These are phyloP conservation scores for Lasiosphaeria hispida DNA, from an alignment of 495 filamentous ascomycete genomes.

Conservation along the genomic window DNA sequence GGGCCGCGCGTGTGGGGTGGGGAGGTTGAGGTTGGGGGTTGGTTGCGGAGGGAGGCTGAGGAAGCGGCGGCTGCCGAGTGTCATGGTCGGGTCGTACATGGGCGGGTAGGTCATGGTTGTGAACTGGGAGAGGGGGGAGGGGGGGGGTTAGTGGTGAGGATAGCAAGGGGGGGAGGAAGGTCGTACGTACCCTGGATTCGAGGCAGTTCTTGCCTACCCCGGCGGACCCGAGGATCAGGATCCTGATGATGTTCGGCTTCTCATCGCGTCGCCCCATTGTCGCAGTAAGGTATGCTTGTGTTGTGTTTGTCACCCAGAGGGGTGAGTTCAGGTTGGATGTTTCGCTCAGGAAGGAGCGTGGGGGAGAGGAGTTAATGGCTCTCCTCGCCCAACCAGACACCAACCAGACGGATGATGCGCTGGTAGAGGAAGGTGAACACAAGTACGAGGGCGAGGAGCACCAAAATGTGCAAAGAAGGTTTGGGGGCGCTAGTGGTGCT, in stretches of 20 bases:
- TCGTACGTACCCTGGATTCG: slow-evolving; percentile 24
- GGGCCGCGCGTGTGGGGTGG: neutral
- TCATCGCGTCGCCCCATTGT: slow-evolving; percentile 14
- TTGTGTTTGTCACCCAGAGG: neutral
- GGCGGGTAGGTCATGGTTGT: slow-evolving; percentile 30
- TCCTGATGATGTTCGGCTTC: slow-evolving; percentile 22
- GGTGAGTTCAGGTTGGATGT: neutral
- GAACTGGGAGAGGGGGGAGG: slow-evolving; percentile 17
- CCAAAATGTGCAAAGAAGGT: slow-evolving; percentile 1
- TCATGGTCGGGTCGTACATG: slow-evolving; percentile 23
- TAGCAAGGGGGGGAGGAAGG: neutral
- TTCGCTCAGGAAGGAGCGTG: neutral
- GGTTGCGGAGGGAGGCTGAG: slow-evolving; percentile 15
- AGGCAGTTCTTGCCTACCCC: slow-evolving; percentile 30
- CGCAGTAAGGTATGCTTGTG: neutral
- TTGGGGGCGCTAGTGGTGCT: too few species aligned
- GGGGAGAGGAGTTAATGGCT: neutral
- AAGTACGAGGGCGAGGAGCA: slow-evolving; percentile 10
- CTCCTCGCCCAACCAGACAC: slow-evolving; percentile 14
- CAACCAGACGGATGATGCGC: slow-evolving; percentile 11
- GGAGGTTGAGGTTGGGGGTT: neutral
- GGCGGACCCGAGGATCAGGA: slow-evolving; percentile 23
- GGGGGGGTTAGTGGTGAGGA: neutral
- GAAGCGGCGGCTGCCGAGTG: slow-evolving; percentile 22
- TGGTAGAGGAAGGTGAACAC: neutral